Percentiles rank a stretch among this genome's conserved stretches.
These are phyloP conservation scores for Ampelomyces quisqualis DNA, from an alignment of 2,329 filamentous ascomycete genomes.

Conservation along the genomic window DNA sequence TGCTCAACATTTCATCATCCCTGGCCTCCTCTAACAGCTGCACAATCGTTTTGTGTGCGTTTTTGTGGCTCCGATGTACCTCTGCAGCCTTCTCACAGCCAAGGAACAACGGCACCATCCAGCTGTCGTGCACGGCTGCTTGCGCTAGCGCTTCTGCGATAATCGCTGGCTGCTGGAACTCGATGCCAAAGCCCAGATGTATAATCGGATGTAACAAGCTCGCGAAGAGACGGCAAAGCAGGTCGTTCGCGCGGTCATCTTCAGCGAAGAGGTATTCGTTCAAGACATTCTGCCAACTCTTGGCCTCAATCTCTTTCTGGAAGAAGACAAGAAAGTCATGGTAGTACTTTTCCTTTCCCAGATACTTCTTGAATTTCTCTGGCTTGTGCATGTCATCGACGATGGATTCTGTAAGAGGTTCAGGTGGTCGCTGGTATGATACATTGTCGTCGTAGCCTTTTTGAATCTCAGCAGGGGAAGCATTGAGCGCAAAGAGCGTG, in stretches of 20 bases:
- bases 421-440: conserved; percentile 63
- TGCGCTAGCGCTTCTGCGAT: conserved; percentile 79
- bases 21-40: conserved; percentile 63
- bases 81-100: conserved; percentile 54
- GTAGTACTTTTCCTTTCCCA: conserved; percentile 68
- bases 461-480: conserved; percentile 60
- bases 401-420: conserved; percentile 52
- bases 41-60: conserved; percentile 48
- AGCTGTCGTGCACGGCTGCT: conserved; percentile 65
- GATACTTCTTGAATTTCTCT: conserved; percentile 56
- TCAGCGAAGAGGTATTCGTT: conserved; percentile 68
- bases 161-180: conserved; percentile 78
- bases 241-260: conserved; percentile 64
- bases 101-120: conserved; percentile 58
- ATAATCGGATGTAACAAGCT: conserved; percentile 79
- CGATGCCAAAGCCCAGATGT: conserved; percentile 80
- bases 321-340: conserved; percentile 76
- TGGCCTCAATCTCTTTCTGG: conserved; percentile 66
- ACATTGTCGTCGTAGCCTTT: conserved; percentile 65
- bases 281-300: conserved; percentile 63
- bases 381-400: conserved; percentile 60
- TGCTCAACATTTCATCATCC: conserved; percentile 57
- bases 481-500: conserved; percentile 73
- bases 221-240: conserved; percentile 68
- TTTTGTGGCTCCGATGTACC: conserved; percentile 18